A percentile compares a stretch with the other conserved stretches of the same genome.
phyloP scores from a whole-genome alignment of 2,329 filamentous ascomycete genomes.

The Chrysosporium keratinophilum region DNA sequence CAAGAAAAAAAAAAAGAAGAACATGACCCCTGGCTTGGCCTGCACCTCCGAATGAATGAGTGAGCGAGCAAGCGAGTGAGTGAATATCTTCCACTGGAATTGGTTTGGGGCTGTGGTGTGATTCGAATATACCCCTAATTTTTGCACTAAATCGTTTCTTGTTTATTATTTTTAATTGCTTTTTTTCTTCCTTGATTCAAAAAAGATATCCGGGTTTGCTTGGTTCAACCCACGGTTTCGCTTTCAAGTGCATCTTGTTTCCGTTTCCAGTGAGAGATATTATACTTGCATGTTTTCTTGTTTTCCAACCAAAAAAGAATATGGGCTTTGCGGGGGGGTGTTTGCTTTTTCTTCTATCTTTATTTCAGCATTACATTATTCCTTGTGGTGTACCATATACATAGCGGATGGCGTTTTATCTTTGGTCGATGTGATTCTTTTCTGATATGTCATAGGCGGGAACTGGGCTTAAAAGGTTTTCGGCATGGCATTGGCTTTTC shows the following conservation, averaged over 20 bases:
- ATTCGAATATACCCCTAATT: slow-evolving; percentile 8
- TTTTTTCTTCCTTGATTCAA: not conserved
- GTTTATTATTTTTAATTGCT: not conserved
- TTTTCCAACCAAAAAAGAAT: slow-evolving; percentile 4
- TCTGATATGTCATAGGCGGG: slow-evolving; percentile 2
- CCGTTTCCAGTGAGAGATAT: slow-evolving; percentile 4
- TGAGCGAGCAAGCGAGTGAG: not conserved
- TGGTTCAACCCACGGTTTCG: slow-evolving; percentile 3
- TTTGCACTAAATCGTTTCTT: slow-evolving; percentile 1
- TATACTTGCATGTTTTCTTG: not conserved
- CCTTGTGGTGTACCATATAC: not conserved
- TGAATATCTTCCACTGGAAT: slow-evolving; percentile 3
- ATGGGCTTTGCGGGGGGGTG: not conserved
- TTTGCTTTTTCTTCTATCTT: too few species aligned
- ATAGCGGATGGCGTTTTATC: slow-evolving; percentile 9
- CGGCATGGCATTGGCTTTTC: not conserved
- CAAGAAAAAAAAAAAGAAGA: too few species aligned
- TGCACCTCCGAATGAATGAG: not conserved
- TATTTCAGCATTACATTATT: not conserved
- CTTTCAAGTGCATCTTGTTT: not conserved
- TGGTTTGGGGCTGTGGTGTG: slow-evolving; percentile 1
- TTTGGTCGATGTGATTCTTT: not conserved
- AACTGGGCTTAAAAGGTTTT: not conserved
- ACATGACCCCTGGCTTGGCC: too few species aligned
- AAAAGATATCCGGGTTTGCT: slow-evolving; percentile 11